These are phyloP conservation scores for Candida loeiensis DNA, from an alignment of 805 yeast species.

Conservation along the genomic window DNA sequence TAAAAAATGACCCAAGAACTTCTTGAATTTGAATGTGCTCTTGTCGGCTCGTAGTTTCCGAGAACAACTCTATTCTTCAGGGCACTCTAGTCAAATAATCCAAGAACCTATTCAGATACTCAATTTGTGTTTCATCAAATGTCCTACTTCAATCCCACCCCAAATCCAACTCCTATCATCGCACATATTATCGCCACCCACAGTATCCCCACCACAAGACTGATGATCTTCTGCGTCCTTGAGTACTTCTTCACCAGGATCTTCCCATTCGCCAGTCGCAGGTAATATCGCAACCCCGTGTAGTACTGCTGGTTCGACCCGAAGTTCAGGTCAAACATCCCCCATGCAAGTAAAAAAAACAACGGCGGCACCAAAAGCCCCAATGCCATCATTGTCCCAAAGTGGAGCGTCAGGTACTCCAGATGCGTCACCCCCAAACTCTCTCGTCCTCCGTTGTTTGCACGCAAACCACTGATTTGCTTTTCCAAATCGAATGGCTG, in stretches of 20 bases:
- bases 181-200: conserved; percentile 34
- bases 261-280: conserved; percentile 8
- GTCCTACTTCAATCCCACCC: conserved; percentile 19
- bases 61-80: too few species aligned
- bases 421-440: neutral
- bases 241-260: conserved; percentile 17
- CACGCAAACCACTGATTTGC: conserved; percentile 7
- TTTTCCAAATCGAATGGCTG: conserved; percentile 11
- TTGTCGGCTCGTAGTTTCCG: too few species aligned
- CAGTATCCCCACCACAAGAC: conserved; percentile 28
- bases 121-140: too few species aligned
- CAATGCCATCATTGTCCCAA: conserved; percentile 22
- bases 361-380: conserved; percentile 38
- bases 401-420: conserved; percentile 3
- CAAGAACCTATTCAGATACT: too few species aligned
- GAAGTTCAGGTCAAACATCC: conserved; percentile 29
- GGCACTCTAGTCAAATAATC: too few species aligned
- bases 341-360: conserved; percentile 33
- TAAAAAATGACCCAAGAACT: too few species aligned
- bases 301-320: conserved; percentile 17
- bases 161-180: conserved; percentile 40
- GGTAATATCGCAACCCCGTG: conserved; percentile 17
- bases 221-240: conserved; percentile 28
- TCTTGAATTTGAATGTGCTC: too few species aligned
- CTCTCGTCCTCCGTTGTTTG: neutral